Conservation (phyloP, 2,329 filamentous ascomycete species). For the Colletotrichum orchidophilum region DNA sequence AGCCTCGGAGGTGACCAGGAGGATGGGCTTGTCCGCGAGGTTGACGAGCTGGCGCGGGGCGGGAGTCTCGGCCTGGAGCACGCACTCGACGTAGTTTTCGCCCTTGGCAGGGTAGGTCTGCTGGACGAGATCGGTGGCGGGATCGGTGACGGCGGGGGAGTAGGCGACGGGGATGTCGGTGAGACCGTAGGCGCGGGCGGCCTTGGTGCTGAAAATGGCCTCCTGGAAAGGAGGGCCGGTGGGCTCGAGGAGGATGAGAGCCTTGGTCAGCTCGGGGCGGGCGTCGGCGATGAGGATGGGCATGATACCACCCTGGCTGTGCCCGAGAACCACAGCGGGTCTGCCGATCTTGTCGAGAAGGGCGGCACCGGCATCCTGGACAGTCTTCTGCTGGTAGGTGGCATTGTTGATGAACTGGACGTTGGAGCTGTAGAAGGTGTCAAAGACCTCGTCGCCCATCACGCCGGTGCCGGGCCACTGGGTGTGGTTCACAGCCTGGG, state of each 20-base stretch:
- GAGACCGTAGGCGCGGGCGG: slow-evolving; percentile 54
- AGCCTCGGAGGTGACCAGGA: slow-evolving; percentile 53
- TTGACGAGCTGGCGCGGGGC: slow-evolving; percentile 48
- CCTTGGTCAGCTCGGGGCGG: slow-evolving; percentile 51
- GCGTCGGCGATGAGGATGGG: slow-evolving; percentile 53
- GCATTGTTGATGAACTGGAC: slow-evolving; percentile 47
- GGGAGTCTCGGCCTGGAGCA: slow-evolving; percentile 47
- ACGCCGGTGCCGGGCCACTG: slow-evolving; percentile 53
- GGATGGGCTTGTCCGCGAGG: slow-evolving; percentile 44
- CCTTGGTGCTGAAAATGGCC: slow-evolving; percentile 45
- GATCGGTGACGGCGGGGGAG: slow-evolving; percentile 50
- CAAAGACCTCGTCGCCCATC: slow-evolving; percentile 51
- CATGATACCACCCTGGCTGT: slow-evolving; percentile 56
- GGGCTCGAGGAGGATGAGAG: slow-evolving; percentile 56
- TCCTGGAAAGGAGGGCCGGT: slow-evolving; percentile 58
- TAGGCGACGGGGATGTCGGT: slow-evolving; percentile 60
- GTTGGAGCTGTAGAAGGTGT: slow-evolving; percentile 51
- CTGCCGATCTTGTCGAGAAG: slow-evolving; percentile 54
- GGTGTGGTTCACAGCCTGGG: slow-evolving; percentile 50
- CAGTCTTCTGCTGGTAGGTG: slow-evolving; percentile 46
- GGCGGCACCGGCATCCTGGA: slow-evolving; percentile 50
- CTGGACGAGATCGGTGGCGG: slow-evolving; percentile 45
- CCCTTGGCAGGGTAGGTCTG: slow-evolving; percentile 38
- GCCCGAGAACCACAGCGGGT: slow-evolving; percentile 51
- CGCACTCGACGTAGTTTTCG: slow-evolving; percentile 39